phyloP scores from a whole-genome alignment of 1,139 yeast species.

The Yamadazyma membranifaciens region DNA sequence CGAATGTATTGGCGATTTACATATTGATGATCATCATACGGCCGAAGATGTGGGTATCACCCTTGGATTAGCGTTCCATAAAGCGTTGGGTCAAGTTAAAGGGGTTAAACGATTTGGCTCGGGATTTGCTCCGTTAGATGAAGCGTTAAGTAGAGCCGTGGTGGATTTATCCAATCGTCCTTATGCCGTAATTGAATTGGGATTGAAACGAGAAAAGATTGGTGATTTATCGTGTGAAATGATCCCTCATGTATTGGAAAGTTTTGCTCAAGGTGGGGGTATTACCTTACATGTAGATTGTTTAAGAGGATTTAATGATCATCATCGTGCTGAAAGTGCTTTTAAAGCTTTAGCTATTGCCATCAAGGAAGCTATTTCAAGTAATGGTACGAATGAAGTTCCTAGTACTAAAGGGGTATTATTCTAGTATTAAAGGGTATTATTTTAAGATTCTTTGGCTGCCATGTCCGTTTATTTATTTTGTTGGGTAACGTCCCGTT shows the following conservation, averaged over 20 bases:
- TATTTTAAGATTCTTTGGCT: background rate
- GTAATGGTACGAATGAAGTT: slow-evolving; percentile 84
- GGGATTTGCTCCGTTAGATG: slow-evolving; percentile 95
- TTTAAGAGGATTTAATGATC: slow-evolving; percentile 89
- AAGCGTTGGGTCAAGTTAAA: slow-evolving; percentile 83
- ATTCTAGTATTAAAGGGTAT: too few relatives aligned
- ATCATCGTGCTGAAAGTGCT: slow-evolving; percentile 94
- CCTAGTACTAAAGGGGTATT: slow-evolving; percentile 97
- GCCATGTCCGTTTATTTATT: too few relatives aligned
- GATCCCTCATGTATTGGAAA: slow-evolving; percentile 94
- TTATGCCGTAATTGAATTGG: slow-evolving; percentile 83
- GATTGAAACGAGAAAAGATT: slow-evolving; percentile 85
- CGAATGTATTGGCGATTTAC: slow-evolving; percentile 91
- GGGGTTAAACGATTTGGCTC: slow-evolving; percentile 94
- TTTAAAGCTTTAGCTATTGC: slow-evolving; percentile 96
- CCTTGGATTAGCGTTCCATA: slow-evolving; percentile 82
- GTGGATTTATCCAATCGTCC: slow-evolving; percentile 94
- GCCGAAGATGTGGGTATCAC: slow-evolving; percentile 96
- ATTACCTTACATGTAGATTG: slow-evolving; percentile 94
- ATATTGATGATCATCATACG: slow-evolving; percentile 96
- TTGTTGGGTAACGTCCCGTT: too few relatives aligned
- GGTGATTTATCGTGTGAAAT: slow-evolving; percentile 93
- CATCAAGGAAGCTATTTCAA: slow-evolving; percentile 76
- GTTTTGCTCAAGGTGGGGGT: slow-evolving; percentile 90
- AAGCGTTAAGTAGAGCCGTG: slow-evolving; percentile 91